Base-by-base conservation (phyloP, 2,329 filamentous ascomycete species). In the Graphilbum ipis-grandicollis region DNA sequence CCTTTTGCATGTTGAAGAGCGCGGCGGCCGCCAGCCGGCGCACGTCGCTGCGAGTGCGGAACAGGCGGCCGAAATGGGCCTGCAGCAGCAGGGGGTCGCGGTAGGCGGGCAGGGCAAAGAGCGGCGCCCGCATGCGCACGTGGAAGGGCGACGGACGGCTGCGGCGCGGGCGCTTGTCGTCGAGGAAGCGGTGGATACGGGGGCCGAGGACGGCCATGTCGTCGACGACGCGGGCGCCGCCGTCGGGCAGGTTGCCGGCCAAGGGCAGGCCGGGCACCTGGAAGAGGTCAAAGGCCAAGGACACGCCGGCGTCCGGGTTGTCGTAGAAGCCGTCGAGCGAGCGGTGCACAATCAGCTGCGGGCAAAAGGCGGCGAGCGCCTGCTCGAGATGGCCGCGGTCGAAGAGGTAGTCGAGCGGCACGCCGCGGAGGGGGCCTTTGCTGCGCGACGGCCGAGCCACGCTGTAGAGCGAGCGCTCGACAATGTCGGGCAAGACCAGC, bases 401-500 rank as follows among this genome's bases (percentile, higher is more conserved):
- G 47, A 56, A 58, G 39, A 56, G 50, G 40, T 55, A 54, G 35
- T 51, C 49, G 14, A 56, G 38, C 12, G 49, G 40, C 10, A 48
- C 41, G 35, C 53, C 52, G 25, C 48, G 46, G 9, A 43, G 38
- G 4, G 52, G 49, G 10, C 49, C 51, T 34, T 46, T 46, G 32
- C 45, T 37, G 32, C 0, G 42, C 30, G 19, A 47, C 30, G 18
- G 44, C 41, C 36, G 45, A 31, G 34, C n/a, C n/a, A 56, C 47
- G 40, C 57, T 48, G 29, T 46, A 45, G 18, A 46, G 44, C n/a
- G 51, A 48, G 15, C 55, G 54, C 17, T 45, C 47, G 30, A 51
- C 42, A 37, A 59, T 55, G 6, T 48, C 45, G 13, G 59, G 58
- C 8, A 60, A 43, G 36, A 62, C 48, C 26, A 63, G 40, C 34